Base-by-base conservation (phyloP, 2,329 filamentous ascomycete genomes). In the Orbilia brochopaga region DNA sequence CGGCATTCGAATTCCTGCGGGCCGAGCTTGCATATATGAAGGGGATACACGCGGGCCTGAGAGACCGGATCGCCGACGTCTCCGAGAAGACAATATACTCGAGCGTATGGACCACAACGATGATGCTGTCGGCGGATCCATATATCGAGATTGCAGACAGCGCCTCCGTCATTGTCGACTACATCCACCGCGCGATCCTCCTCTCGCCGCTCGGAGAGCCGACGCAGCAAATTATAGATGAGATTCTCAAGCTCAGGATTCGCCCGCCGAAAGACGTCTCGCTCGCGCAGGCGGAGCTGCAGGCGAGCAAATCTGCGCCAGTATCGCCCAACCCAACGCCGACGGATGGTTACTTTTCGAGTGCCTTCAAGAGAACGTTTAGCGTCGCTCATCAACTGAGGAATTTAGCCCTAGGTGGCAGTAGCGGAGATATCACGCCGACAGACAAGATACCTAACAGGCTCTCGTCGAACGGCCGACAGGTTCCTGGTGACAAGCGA, bases 71-170 rank as follows among this genome's bases (percentile, higher is more conserved):
- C 1, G 84, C 86, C 50, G 85, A 86, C 0, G 80, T 90, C 10
- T 91, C 92, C 11, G 88, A 90, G 74, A 94, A 96, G 77, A 96
- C 92, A 0, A 90, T 96, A 17, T 97, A 95, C 79, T 89, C 92
- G 30, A 90, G 92, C 0, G 89, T 95, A 73, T 99, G 94, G 94
- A 94, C 96, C 79, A 90, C 97, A 77, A 84, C 95, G 48, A 83
- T 97, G 69, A 90, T 96, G 73, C 84, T 97, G 79, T 93, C 91
- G 50, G 91, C 96, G 17, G 94, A 99, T 78, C 93, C 94, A 44
- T 92, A 97, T 78, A 92, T 93, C 0, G 93, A 97, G 78, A 90
- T 97, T 35, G 90, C 95, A 74, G 85, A 89, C 74, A 90, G 94
- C 78, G 93, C 92, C 8, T 88, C 87, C 4, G 84, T 89, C n/a